Base-by-base conservation (phyloP, 495 filamentous ascomycete species). In the Coniosporium apollinis region DNA sequence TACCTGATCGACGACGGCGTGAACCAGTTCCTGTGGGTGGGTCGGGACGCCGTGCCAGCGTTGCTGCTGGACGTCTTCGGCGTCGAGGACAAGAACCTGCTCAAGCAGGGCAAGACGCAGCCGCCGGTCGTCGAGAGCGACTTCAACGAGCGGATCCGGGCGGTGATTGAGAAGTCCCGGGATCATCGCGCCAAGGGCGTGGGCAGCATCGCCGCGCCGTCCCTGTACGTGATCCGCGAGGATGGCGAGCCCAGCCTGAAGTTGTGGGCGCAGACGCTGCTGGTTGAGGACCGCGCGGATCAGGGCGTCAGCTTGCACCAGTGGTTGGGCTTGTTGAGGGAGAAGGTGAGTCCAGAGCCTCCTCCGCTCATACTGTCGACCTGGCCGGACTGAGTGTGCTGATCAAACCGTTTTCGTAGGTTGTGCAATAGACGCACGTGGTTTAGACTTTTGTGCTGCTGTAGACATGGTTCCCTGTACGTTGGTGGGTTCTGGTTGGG, bases 1-100 rank as follows among this genome's bases (percentile, higher is more conserved):
- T 96, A 97, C 54, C 71, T 97, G 36, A 91, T 97, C 48, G 91
- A 96, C 49, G 89, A 97, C 50, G 85, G 84, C 11, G 86, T 94
- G 53, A 92, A 82, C 11, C 91, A 97, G 51, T 97, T 97, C 67
- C 63, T 97, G 35, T 97, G 91, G 91, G 72, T 97, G 18, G 89
- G 89, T 11, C 71, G 84, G 19, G 85, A 96, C 43, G 80, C 87
- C 0, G 83, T 96, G 5, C 83, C 85, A 2, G 82, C 92, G 55
- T 69, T 97, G 0, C 64, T 94, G 16, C 49, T 64, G 29, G 89
- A 97, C 49, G 91, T 96, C 11, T 96, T 97, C 53, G 87, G 83
- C 6, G 61, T 83, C 22, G 61, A 69, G 16, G 83, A 93, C 52
- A 69, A 78, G 44, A 73, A 70, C 13, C 75, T 81, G 50, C 61